These are phyloP conservation scores for Phyllosticta citribraziliensis DNA, from an alignment of 2,329 filamentous ascomycete genomes.

Conservation along the genomic window DNA sequence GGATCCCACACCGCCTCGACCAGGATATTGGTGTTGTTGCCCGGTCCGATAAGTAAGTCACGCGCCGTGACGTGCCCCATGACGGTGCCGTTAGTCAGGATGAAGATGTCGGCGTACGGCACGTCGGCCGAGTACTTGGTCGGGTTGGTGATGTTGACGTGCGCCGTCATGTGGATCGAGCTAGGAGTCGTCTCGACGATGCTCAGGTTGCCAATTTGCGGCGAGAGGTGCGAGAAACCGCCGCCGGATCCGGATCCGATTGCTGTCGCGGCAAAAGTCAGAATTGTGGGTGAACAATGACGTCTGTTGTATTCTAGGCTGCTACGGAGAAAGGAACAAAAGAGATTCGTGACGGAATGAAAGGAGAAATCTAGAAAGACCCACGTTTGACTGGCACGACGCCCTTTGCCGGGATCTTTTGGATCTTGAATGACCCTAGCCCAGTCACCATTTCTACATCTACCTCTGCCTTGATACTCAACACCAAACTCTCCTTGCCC, in stretches of 20 bases:
- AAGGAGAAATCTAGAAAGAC: constrained; percentile 47
- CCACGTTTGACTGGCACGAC: constrained; percentile 88
- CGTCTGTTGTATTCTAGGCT: constrained; percentile 1
- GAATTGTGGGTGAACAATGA: constrained; percentile 21
- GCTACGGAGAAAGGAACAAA: not conserved
- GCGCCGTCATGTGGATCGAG: constrained; percentile 60
- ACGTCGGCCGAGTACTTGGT: constrained; percentile 74
- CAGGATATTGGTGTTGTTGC: constrained; percentile 60
- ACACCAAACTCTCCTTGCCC: constrained; percentile 55
- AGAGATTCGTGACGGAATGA: constrained; percentile 24
- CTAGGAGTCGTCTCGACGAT: constrained; percentile 63
- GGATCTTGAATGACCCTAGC: constrained; percentile 70
- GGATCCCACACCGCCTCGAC: constrained; percentile 71
- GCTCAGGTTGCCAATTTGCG: constrained; percentile 60
- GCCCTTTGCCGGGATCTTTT: constrained; percentile 74
- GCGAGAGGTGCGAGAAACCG: constrained; percentile 40
- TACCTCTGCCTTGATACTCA: constrained; percentile 70
- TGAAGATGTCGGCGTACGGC: constrained; percentile 69
- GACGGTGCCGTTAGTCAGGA: constrained; percentile 62
- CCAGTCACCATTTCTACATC: constrained; percentile 75
- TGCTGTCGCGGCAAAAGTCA: constrained; percentile 17
- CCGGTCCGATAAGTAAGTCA: constrained; percentile 54
- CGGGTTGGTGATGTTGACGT: constrained; percentile 80
- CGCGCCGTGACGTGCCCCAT: constrained; percentile 65
- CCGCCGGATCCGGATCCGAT: constrained; percentile 17